Base-by-base conservation (phyloP, 495 filamentous ascomycete species). In the Lasiosphaeria hispida region DNA sequence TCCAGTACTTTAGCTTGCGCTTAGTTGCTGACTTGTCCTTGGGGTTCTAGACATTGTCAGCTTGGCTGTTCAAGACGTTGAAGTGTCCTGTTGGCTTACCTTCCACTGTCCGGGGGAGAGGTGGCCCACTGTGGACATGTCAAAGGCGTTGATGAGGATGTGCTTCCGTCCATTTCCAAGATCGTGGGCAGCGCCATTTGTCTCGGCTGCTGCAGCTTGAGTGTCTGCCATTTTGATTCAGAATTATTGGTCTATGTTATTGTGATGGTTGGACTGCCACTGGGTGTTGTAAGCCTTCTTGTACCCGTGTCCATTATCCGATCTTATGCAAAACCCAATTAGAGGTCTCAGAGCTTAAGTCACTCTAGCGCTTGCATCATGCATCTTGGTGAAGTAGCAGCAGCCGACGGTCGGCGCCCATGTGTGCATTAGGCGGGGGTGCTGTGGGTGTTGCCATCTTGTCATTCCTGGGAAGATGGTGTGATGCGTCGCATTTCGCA, bases 21-120 rank as follows among this genome's bases (percentile, higher is more conserved):
- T 85, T 85, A 5, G 76, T 82, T 4, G 77, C 78, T 0, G 81
- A 83, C 54, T 77, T 81, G 63, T 86, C 82, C 17, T 57, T 68
- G 0, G 81, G 80, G 52, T 83, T 80, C 80, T 83, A 59, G 30
- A n/a, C 36, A 45, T 19, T 40, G 34, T 65, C 56, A 63, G 55
- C 14, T 38, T 33, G 47, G 49, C 13, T 14, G 61, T 34, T 23
- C 11, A 1, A 3, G 1, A 11, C 48, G 49, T 38, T 15, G 1
- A 48, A 15, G 6, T 0, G 3, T 36, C 23, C 2, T 30, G 23
- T 30, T 30, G 23, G 23, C 61, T 56, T 40, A 81, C 79, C 74
- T 80, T 83, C 76, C 76, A 73, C 65, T 74, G 70, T 11, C 75
- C 74, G 30, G 75, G 74, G 4, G 76, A 77, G 10, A 74, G 62